Percentiles rank a stretch among this genome's conserved stretches.
phyloP scores from a whole-genome alignment of 208 protist species.

The Acanthamoeba lenticulata region DNA sequence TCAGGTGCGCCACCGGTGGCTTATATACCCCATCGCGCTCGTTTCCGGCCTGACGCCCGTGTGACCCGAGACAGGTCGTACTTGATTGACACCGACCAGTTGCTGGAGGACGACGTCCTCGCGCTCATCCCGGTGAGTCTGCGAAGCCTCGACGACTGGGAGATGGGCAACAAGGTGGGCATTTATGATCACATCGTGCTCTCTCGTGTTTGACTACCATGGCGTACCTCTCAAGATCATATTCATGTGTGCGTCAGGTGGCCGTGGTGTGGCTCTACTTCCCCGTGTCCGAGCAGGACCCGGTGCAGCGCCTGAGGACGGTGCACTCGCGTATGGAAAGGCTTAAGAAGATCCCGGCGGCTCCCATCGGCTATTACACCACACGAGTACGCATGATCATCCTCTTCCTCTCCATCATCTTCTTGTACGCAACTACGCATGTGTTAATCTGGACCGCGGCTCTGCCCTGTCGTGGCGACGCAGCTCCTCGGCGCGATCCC shows the following conservation, averaged over 20 bases:
- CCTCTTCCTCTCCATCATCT: not conserved
- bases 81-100: not conserved
- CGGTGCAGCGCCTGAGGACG: not conserved
- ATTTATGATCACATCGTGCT: too few species aligned
- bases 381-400: not conserved
- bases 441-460: not conserved
- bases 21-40: not conserved
- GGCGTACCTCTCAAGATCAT: not conserved
- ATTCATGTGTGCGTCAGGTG: not conserved
- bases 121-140: not conserved
- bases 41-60: not conserved
- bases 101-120: not conserved
- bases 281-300: not conserved
- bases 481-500: not conserved
- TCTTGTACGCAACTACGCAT: not conserved
- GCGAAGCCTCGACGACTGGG: not conserved
- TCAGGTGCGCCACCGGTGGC: not conserved
- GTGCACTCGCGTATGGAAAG: not conserved
- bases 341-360: not conserved
- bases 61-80: not conserved
- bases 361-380: not conserved
- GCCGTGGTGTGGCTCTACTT: constrained; percentile 23
- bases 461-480: not conserved
- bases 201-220: too few species aligned
- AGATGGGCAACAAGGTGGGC: constrained; percentile 19